These are phyloP conservation scores for Colletotrichum kahawae DNA, from an alignment of 2,329 filamentous ascomycete genomes.

Conservation along the genomic window DNA sequence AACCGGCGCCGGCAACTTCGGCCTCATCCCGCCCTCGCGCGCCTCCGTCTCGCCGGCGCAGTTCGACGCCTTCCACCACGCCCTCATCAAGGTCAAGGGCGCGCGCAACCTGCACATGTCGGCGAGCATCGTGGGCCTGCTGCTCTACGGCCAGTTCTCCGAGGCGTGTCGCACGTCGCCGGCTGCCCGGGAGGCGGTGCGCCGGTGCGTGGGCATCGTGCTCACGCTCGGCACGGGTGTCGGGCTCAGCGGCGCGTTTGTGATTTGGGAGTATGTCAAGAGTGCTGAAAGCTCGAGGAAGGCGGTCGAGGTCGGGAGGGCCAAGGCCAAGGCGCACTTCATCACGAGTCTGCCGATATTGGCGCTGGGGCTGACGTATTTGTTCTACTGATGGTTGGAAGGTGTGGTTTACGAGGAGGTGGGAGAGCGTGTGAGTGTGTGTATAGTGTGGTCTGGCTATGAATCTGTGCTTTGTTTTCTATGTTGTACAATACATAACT, in stretches of 20 bases:
- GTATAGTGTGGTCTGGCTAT: neutral
- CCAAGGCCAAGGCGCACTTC: slow-evolving; percentile 4
- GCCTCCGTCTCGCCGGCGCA: neutral
- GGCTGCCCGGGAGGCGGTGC: neutral
- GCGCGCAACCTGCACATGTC: slow-evolving; percentile 19
- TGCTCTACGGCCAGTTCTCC: slow-evolving; percentile 9
- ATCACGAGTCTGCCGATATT: slow-evolving; percentile 5
- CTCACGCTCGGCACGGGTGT: slow-evolving; percentile 3
- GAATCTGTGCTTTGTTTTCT: neutral
- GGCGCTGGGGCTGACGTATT: neutral
- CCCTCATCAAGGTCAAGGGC: slow-evolving; percentile 17
- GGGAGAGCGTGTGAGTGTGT: neutral
- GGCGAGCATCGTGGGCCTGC: neutral
- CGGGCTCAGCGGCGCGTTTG: slow-evolving; percentile 6
- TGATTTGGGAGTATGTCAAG: neutral
- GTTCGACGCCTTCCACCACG: slow-evolving; percentile 17
- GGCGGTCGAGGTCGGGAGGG: neutral
- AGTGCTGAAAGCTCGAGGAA: neutral
- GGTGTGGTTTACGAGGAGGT: neutral
- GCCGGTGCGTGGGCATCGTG: slow-evolving; percentile 9
- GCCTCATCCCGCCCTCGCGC: neutral
- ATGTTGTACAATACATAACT: neutral
- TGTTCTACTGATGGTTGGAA: neutral
- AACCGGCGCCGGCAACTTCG: slow-evolving; percentile 8
- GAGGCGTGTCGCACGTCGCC: slow-evolving; percentile 8